These are phyloP conservation scores for Ganoderma resinaceum DNA, from an alignment of 1,284 basidiomycete species.

Conservation along the genomic window DNA sequence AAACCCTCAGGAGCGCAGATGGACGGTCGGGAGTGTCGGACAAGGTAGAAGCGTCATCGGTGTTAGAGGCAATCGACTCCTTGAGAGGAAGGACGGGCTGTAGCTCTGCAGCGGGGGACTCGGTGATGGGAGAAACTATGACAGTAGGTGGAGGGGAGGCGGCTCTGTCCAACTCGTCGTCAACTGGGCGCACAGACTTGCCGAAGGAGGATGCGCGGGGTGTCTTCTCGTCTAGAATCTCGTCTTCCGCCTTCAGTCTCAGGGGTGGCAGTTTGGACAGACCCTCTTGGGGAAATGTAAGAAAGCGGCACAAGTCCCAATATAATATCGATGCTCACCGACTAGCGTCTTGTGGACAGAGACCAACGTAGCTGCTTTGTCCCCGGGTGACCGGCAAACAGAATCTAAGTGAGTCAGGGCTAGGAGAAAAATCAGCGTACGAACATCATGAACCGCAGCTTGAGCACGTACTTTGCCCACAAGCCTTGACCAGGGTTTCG, in stretches of 20 bases:
- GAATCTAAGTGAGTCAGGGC: slow-evolving; percentile 76
- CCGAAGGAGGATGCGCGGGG: slow-evolving; percentile 42
- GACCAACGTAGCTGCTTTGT: slow-evolving; percentile 84
- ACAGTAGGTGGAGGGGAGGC: slow-evolving; percentile 38
- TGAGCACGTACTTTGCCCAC: slow-evolving; percentile 75
- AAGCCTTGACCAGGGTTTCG: slow-evolving; percentile 69
- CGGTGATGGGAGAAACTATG: slow-evolving; percentile 37
- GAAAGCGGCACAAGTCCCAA: background rate
- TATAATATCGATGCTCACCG: slow-evolving; percentile 51
- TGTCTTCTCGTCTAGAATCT: slow-evolving; percentile 46
- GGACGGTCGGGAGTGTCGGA: slow-evolving; percentile 23
- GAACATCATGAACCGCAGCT: background rate
- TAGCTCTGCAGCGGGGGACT: slow-evolving; percentile 21
- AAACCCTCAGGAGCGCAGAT: slow-evolving; percentile 39
- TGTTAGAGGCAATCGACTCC: slow-evolving; percentile 21
- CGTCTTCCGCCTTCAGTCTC: slow-evolving; percentile 65
- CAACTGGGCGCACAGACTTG: slow-evolving; percentile 29
- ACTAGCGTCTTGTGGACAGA: slow-evolving; percentile 85
- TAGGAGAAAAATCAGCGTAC: slow-evolving; percentile 37
- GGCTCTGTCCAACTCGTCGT: slow-evolving; percentile 30
- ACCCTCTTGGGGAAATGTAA: slow-evolving; percentile 56
- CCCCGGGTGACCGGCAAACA: slow-evolving; percentile 69
- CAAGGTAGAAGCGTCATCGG: slow-evolving; percentile 18
- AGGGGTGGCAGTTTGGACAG: slow-evolving; percentile 72
- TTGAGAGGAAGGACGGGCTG: slow-evolving; percentile 18